Conservation (phyloP, 441 rosid genomes). For the Gossypium gossypioides region DNA sequence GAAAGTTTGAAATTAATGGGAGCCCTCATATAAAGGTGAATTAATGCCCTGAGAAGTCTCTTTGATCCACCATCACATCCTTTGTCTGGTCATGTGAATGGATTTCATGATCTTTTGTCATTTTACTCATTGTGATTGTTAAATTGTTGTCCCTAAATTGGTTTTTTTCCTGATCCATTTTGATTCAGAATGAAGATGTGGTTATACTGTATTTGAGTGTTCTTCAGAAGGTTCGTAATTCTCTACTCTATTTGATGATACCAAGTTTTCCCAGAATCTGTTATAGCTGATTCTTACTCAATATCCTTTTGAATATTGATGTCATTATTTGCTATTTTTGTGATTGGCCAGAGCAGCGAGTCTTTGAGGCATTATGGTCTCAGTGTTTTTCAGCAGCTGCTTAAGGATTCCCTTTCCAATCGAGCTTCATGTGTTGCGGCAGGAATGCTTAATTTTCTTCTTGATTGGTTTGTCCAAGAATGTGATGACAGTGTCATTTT, state of each 20-base stretch:
- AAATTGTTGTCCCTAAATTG: background rate
- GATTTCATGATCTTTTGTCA: background rate
- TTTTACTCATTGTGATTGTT: background rate
- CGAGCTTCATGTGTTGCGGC: conserved; percentile 93
- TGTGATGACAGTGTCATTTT: conserved; percentile 63
- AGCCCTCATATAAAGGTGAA: conserved; percentile 72
- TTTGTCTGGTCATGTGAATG: conserved; percentile 2
- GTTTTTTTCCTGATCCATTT: conserved; percentile 22
- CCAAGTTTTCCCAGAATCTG: background rate
- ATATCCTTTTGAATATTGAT: conserved; percentile 9
- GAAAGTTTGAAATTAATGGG: conserved; percentile 66
- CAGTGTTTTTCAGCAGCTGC: conserved; percentile 70
- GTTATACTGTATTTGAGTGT: conserved; percentile 81
- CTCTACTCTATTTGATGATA: conserved; percentile 2
- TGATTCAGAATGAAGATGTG: conserved; percentile 90
- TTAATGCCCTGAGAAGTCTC: conserved; percentile 12
- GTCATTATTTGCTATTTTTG: conserved; percentile 39
- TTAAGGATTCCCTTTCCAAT: conserved; percentile 90
- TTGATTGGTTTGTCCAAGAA: conserved; percentile 93
- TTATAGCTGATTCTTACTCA: background rate
- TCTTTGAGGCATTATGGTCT: conserved; percentile 83
- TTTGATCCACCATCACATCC: conserved; percentile 4
- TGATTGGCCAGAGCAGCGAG: conserved; percentile 99
- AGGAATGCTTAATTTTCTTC: conserved; percentile 94
- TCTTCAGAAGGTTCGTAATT: conserved; percentile 88